phyloP scores from a whole-genome alignment of 1,139 yeast species.

The Kluyveromyces marxianus region DNA sequence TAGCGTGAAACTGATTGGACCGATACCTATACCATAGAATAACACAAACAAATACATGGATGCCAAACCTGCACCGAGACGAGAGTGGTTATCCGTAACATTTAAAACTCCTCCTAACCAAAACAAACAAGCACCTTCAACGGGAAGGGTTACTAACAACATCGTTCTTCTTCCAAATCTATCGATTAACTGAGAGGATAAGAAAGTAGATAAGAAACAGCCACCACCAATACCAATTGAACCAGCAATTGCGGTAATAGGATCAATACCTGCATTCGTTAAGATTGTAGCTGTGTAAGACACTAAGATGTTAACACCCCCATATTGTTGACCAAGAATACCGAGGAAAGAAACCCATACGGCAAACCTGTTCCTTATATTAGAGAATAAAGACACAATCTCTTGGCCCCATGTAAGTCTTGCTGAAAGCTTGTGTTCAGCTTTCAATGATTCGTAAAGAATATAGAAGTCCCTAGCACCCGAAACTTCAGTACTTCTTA shows the following conservation, averaged over 20 bases:
- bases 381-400: slow-evolving; percentile 38
- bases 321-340: slow-evolving; percentile 53
- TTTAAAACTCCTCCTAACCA: slow-evolving; percentile 46
- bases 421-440: slow-evolving; percentile 34
- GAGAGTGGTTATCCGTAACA: slow-evolving; percentile 32
- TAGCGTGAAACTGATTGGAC: slow-evolving; percentile 51
- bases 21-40: slow-evolving; percentile 48
- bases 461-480: slow-evolving; percentile 46
- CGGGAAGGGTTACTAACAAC: slow-evolving; percentile 43
- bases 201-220: slow-evolving; percentile 44
- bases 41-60: slow-evolving; percentile 44
- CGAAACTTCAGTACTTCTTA: slow-evolving; percentile 35
- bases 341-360: slow-evolving; percentile 47
- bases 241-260: slow-evolving; percentile 41
- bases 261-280: slow-evolving; percentile 39
- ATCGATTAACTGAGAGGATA: slow-evolving; percentile 49
- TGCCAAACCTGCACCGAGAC: slow-evolving; percentile 39
- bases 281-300: slow-evolving; percentile 48
- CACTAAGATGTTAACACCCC: slow-evolving; percentile 51
- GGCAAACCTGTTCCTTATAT: slow-evolving; percentile 47
- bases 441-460: slow-evolving; percentile 38
- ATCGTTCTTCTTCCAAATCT: slow-evolving; percentile 47
- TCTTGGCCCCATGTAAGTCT: slow-evolving; percentile 35
- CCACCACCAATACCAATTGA: slow-evolving; percentile 55
- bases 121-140: slow-evolving; percentile 42